These are phyloP conservation scores for Beauveria sp. DNA, from an alignment of 2,329 filamentous ascomycete species.

Conservation along the genomic window DNA sequence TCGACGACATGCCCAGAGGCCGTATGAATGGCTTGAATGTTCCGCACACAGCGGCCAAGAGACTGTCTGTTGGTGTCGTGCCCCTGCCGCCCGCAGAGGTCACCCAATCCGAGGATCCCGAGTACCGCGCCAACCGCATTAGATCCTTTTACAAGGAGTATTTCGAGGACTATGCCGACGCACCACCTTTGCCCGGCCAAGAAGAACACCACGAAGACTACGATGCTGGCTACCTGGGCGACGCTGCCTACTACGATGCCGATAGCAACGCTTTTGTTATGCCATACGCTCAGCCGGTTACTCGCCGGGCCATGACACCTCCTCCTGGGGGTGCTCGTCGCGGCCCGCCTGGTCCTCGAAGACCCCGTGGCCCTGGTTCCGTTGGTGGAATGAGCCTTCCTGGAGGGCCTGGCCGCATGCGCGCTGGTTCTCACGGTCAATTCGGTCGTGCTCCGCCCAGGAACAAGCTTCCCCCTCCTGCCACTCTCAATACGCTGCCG, in stretches of 20 bases:
- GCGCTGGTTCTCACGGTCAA: conserved; percentile 36
- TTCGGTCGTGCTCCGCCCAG: conserved; percentile 35
- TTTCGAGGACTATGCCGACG: conserved; percentile 72
- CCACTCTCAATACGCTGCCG: conserved; percentile 66
- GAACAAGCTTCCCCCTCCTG: conserved; percentile 58
- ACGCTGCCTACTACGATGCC: conserved; percentile 59
- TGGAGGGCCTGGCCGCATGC: conserved; percentile 44
- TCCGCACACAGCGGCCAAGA: conserved; percentile 46
- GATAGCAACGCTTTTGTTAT: conserved; percentile 64
- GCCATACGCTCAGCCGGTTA: conserved; percentile 78
- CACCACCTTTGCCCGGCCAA: conserved; percentile 28
- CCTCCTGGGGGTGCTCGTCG: conserved; percentile 56
- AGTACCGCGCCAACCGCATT: conserved; percentile 91
- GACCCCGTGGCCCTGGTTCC: conserved; percentile 24
- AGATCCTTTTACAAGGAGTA: conserved; percentile 99
- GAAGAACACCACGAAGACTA: conserved; percentile 66
- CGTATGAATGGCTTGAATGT: conserved; percentile 39
- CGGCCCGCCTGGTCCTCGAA: conserved; percentile 42
- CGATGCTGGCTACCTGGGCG: conserved; percentile 60
- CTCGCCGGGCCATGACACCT: conserved; percentile 90
- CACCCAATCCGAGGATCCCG: conserved; percentile 74
- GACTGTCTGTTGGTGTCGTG: conserved; percentile 66
- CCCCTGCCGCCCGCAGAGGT: conserved; percentile 83
- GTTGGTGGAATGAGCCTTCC: conserved; percentile 13
- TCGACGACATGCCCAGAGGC: conserved; percentile 14